Evolutionary conservation across 306 rosid species (phyloP).

Genomic region (Begonia fuchsioides): DNA sequence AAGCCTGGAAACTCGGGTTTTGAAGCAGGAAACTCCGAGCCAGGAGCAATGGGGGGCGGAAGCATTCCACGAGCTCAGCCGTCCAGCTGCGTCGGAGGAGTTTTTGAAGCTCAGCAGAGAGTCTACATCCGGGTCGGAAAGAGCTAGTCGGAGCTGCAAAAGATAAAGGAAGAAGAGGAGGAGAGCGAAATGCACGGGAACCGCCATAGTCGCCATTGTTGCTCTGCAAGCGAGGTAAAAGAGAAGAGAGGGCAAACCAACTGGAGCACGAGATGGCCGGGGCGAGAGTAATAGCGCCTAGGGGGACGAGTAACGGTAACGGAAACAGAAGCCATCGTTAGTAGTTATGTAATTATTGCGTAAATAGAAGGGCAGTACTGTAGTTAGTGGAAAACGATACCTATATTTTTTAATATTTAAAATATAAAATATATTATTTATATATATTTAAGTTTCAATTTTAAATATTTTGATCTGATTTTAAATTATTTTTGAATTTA

Average conservation of each 20-base stretch:
- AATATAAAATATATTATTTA: too few relatives aligned
- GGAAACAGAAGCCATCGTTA: too few relatives aligned
- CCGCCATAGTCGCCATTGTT: conserved; percentile 57
- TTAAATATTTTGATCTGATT: too few relatives aligned
- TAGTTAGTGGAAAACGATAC: too few relatives aligned
- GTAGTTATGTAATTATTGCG: too few relatives aligned
- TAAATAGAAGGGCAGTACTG: too few relatives aligned
- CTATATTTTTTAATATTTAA: too few relatives aligned
- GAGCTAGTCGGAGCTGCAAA: conserved; percentile 6
- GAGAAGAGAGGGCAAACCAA: conserved; percentile 10
- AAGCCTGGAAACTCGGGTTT: conserved; percentile 46
- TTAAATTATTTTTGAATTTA: too few relatives aligned
- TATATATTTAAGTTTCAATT: too few relatives aligned
- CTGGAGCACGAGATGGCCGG: conserved; percentile 1
- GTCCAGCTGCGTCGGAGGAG: conserved; percentile 29
- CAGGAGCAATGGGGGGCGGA: conserved; percentile 42
- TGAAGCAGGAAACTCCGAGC: conserved; percentile 46
- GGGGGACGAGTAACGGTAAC: too few relatives aligned
- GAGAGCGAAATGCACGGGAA: not conserved
- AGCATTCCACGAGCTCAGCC: conserved; percentile 52
- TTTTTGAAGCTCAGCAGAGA: conserved; percentile 47
- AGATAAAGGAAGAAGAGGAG: conserved; percentile 3
- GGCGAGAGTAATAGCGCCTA: not conserved
- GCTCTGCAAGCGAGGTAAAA: conserved; percentile 9
- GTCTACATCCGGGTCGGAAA: conserved; percentile 25